These are phyloP conservation scores for Paramyrothecium sp. DNA, from an alignment of 2,329 filamentous ascomycete genomes.

Conservation along the genomic window DNA sequence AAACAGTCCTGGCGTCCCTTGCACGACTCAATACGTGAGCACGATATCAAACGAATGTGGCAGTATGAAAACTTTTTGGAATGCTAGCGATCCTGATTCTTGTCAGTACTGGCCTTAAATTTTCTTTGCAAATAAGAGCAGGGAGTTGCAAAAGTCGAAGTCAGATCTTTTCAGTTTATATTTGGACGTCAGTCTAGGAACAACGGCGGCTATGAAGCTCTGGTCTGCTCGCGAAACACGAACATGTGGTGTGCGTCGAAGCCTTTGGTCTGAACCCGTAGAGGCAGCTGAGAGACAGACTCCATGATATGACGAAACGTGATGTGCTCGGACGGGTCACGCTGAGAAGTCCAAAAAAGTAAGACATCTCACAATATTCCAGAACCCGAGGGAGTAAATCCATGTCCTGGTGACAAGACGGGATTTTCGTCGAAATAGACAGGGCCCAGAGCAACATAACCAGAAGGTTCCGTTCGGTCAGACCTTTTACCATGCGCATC, in stretches of 20 bases:
- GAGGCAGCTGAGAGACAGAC: slow-evolving; percentile 42
- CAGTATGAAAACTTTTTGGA: no score
- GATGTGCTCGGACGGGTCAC: slow-evolving; percentile 11
- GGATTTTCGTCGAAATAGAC: neutral
- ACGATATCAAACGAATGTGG: neutral
- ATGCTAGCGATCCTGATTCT: no score
- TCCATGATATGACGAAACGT: slow-evolving; percentile 47
- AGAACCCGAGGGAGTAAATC: slow-evolving; percentile 4
- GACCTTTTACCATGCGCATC: slow-evolving; percentile 68
- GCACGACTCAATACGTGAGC: neutral
- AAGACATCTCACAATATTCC: neutral
- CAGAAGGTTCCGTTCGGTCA: slow-evolving; percentile 50
- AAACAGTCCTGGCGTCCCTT: neutral
- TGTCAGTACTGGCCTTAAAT: no score
- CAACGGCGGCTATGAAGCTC: slow-evolving; percentile 46
- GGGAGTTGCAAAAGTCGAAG: slow-evolving; percentile 17
- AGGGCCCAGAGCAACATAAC: slow-evolving; percentile 33
- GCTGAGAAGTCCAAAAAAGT: neutral
- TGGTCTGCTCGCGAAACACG: slow-evolving; percentile 8
- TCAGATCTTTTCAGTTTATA: slow-evolving; percentile 78
- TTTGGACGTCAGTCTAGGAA: slow-evolving; percentile 47
- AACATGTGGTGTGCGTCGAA: slow-evolving; percentile 45
- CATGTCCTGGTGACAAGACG: neutral
- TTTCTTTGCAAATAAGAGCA: slow-evolving; percentile 1
- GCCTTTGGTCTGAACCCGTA: slow-evolving; percentile 58